A percentile compares a stretch with the other conserved stretches of the same genome.
Conservation (phyloP, 805 yeast species). For the Pichia eremophila region DNA sequence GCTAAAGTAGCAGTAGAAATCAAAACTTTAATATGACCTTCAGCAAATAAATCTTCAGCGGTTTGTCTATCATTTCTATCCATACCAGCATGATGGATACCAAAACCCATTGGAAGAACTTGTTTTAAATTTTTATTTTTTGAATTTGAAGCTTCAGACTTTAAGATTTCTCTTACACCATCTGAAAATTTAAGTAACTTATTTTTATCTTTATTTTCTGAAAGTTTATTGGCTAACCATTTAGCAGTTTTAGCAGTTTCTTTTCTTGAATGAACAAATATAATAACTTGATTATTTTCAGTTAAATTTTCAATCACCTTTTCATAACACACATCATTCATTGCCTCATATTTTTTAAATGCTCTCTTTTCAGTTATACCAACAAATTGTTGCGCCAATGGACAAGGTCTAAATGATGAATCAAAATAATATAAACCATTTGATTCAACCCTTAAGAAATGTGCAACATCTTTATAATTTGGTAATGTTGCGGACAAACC, state of each 20-base stretch:
- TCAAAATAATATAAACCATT: slow-evolving; percentile 75
- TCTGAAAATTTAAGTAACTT: slow-evolving; percentile 36
- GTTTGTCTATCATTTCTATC: slow-evolving; percentile 60
- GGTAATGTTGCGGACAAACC: slow-evolving; percentile 93
- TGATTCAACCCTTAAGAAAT: slow-evolving; percentile 59
- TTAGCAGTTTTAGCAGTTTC: slow-evolving; percentile 82
- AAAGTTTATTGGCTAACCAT: slow-evolving; percentile 54
- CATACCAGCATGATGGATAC: slow-evolving; percentile 89
- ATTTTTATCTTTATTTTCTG: slow-evolving; percentile 43
- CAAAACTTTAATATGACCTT: slow-evolving; percentile 72
- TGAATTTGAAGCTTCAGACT: slow-evolving; percentile 50
- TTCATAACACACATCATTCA: slow-evolving; percentile 87
- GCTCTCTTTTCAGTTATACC: slow-evolving; percentile 83
- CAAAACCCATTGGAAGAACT: slow-evolving; percentile 64
- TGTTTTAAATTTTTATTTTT: slow-evolving; percentile 46
- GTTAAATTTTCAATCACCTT: slow-evolving; percentile 55
- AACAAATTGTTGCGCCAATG: slow-evolving; percentile 77
- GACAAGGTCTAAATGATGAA: slow-evolving; percentile 82
- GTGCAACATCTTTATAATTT: slow-evolving; percentile 78
- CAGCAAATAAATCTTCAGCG: slow-evolving; percentile 82
- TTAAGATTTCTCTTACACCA: slow-evolving; percentile 55
- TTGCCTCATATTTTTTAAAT: slow-evolving; percentile 65
- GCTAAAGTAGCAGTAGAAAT: slow-evolving; percentile 92
- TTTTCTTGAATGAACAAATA: slow-evolving; percentile 90
- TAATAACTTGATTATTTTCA: slow-evolving; percentile 68